These are phyloP conservation scores for Aureobasidium sp. DNA, from an alignment of 2,329 filamentous ascomycete genomes.

Conservation along the genomic window DNA sequence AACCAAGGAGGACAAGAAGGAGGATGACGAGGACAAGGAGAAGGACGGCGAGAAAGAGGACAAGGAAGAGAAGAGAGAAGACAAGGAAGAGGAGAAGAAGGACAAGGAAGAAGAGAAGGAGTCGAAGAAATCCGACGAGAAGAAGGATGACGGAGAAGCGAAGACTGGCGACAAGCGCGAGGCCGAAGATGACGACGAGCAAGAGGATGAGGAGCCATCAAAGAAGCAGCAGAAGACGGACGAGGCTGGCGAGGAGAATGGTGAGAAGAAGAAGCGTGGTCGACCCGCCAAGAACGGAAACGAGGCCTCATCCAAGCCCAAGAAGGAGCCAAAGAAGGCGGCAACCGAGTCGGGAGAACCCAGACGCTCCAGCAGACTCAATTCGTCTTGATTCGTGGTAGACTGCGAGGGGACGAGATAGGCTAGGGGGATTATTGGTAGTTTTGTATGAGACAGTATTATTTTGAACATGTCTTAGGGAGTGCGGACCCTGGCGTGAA, in stretches of 20 bases:
- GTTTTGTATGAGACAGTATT: not conserved
- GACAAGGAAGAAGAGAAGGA: conserved; percentile 23
- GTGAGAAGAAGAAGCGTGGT: conserved; percentile 36
- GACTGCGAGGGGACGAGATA: not conserved
- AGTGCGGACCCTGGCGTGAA: conserved; percentile 18
- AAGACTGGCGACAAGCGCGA: conserved; percentile 30
- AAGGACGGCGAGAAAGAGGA: conserved; percentile 21
- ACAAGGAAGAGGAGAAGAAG: conserved; percentile 21
- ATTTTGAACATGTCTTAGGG: not conserved
- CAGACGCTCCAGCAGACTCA: conserved; percentile 39
- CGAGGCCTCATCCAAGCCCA: conserved; percentile 28
- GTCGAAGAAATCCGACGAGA: conserved; percentile 22
- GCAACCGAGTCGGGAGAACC: conserved; percentile 43
- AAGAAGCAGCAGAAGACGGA: conserved; percentile 22
- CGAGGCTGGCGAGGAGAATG: conserved; percentile 28
- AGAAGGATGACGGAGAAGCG: conserved; percentile 21
- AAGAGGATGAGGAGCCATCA: conserved; percentile 24
- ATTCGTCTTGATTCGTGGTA: conserved; percentile 1
- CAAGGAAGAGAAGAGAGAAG: conserved; percentile 16
- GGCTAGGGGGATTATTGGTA: not conserved
- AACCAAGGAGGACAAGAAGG: conserved; percentile 15
- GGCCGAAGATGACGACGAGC: conserved; percentile 20
- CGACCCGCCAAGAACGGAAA: conserved; percentile 34
- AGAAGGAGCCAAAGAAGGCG: conserved; percentile 43
- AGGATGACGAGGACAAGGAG: conserved; percentile 16